A percentile compares a stretch with the other conserved stretches of the same genome.
phyloP scores from a whole-genome alignment of 805 yeast genomes.

The Scheffersomyces ergatensis region DNA sequence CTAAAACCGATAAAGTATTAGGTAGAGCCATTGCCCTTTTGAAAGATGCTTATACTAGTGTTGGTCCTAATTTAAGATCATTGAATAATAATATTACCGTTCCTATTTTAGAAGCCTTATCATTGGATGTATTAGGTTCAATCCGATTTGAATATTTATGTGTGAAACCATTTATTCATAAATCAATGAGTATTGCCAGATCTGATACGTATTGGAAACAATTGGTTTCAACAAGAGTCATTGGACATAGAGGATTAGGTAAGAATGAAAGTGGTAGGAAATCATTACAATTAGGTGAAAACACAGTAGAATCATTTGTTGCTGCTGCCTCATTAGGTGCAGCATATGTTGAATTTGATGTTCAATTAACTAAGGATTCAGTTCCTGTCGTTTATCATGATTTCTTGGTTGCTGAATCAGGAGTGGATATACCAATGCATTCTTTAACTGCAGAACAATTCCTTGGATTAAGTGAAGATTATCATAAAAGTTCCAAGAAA shows the following conservation, averaged over 20 bases:
- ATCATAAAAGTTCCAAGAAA: not conserved
- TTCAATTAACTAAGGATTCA: constrained; percentile 86
- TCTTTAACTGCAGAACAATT: constrained; percentile 87
- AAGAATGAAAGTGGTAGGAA: constrained; percentile 70
- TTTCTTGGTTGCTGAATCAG: constrained; percentile 90
- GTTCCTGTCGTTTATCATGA: constrained; percentile 95
- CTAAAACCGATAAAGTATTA: constrained; percentile 31
- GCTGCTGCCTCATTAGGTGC: constrained; percentile 97
- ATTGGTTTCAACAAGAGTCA: constrained; percentile 81
- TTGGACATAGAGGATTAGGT: constrained; percentile 95
- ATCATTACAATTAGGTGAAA: constrained; percentile 90
- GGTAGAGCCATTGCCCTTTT: constrained; percentile 85
- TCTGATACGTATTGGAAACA: constrained; percentile 91
- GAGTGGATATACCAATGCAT: constrained; percentile 96
- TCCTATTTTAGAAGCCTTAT: constrained; percentile 72
- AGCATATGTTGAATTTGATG: constrained; percentile 94
- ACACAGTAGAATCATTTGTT: constrained; percentile 90
- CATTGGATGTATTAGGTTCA: constrained; percentile 74
- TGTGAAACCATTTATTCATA: constrained; percentile 72
- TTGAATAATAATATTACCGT: constrained; percentile 62
- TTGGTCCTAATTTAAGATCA: constrained; percentile 66
- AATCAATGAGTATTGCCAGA: constrained; percentile 59
- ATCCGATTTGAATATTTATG: constrained; percentile 72
- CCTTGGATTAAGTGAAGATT: constrained; percentile 47
- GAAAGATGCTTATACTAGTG: constrained; percentile 57